phyloP scores from a whole-genome alignment of 805 yeast species.

The Yarrowia sp. region DNA sequence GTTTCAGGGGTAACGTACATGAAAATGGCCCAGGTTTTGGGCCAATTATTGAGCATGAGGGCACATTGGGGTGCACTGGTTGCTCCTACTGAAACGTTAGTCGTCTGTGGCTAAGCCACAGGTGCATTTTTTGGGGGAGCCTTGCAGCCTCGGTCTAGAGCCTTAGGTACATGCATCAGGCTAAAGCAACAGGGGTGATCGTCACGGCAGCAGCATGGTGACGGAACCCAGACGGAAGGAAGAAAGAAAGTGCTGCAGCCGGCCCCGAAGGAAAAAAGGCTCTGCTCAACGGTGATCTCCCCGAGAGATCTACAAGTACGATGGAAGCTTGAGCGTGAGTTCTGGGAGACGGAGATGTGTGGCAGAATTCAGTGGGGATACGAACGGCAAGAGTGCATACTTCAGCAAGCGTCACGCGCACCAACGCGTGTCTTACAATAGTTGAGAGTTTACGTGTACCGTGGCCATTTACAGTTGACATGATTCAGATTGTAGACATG shows the following conservation, averaged over 20 bases:
- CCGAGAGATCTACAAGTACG: neutral
- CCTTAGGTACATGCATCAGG: neutral
- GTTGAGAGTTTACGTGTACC: too few species aligned
- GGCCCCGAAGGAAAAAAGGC: neutral
- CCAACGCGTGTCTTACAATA: too few species aligned
- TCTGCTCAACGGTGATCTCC: constrained; percentile 3
- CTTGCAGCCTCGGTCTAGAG: neutral
- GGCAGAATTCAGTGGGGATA: neutral
- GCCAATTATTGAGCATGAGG: neutral
- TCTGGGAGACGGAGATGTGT: neutral
- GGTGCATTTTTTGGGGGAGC: too few species aligned
- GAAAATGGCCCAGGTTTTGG: neutral
- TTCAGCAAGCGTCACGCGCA: too few species aligned
- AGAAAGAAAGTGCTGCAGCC: neutral
- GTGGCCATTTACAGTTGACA: neutral
- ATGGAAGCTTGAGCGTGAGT: neutral
- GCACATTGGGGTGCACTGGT: too few species aligned
- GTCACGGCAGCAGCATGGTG: neutral
- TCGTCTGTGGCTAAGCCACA: too few species aligned
- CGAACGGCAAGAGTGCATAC: too few species aligned
- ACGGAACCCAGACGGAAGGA: neutral
- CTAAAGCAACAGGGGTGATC: neutral
- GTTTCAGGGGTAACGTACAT: neutral
- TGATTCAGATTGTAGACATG: neutral
- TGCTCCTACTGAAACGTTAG: too few species aligned